Base-by-base conservation (phyloP, 768 basidiomycete species). In the Phlebiopsis flavidoalba region DNA sequence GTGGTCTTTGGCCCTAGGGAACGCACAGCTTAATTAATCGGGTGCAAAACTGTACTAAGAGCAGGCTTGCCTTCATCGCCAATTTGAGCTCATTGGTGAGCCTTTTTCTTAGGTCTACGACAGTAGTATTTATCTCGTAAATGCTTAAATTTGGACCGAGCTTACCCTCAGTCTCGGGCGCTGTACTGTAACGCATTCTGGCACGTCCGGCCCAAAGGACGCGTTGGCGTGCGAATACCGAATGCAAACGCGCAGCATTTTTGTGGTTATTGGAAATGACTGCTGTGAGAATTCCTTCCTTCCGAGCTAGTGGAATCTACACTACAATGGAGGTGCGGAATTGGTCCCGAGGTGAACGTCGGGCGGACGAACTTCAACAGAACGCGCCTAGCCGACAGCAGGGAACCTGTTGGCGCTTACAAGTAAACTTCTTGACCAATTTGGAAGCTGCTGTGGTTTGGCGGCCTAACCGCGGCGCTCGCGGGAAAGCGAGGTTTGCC, bases 61-160 rank as follows among this genome's bases (percentile, higher is more conserved):
- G 65, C 64, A n/a, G 40, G 15, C 67, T 26, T 54, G 87, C 88
- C 81, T 86, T 90, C 84, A 91, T 83, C 8, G 88, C 83, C 24
- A 70, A 65, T 67, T 90, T 91, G 22, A 89, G 79, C 57, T 81
- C 81, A 46, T 70, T 66, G 56, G 78, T 71, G 35, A 91, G 75
- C 54, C 73, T 77, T 45, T 78, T 66, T 22, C 87, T 83, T 59
- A 88, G 70, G 60, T 83, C 88, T 60, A 8, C 48, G 12, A 33
- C 19, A 36, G 54, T 21, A 19, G 7, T 45, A 26, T 21, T 15
- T 15, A 7, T 6, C n/a, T 8, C n/a, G 21, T 14, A 37, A 26
- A 52, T 24, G 26, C 8, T 21, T 17, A 53, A 21, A 36, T 45
- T 45, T 5, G 40, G 36, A 19, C 12, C 21, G 10, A 7, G 26